Evolutionary conservation across 371 early-diverging fungal species (phyloP), one percentile per base, ranked within the genome.

Genomic region (Apophysomyces sp.): DNA sequence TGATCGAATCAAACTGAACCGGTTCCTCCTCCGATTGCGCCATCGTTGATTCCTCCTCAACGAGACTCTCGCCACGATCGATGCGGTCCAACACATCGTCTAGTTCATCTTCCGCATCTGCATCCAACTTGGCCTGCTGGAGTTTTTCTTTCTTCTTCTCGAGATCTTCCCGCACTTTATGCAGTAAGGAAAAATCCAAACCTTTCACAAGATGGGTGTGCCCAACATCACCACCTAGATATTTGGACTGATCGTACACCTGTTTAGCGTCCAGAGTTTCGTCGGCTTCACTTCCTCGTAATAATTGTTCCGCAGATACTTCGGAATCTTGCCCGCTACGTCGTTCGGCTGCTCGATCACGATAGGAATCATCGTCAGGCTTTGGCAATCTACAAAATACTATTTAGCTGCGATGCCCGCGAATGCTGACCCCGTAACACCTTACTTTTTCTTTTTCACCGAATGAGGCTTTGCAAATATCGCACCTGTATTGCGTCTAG

Each of bases 131-230:
- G 9, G 57, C 65, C 15, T 56, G 54, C 12, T 60, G 54, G 2
- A 49, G 28, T 4, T 34, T 9, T 18, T 71, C 54, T 29, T 62
- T 58, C 18, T 60, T 63, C 1, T 27, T 58, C 32, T 26, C 30
- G 11, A 69, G 53, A 49, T 80, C 78, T 36, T 69, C 69, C 16
- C 92, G 81, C 4, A 87, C 82, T 71, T 89, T 88, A 41, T 82
- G 74, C 31, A 95, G 69, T 15, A 96, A 78, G 1, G 92, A 84
- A 73, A 77, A 94, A 69, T 96, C 97, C 12, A 96, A 77, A 13
- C 96, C 97, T 59, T 94, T 94, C 49, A 96, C 97, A 56, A 96
- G 73, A 78, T 96, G 96, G 2, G 96, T 95, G 65, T 91, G 94
- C 27, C 86, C 78, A 2, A 81, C 72, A 74, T 94, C 94, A 29